Conservation (phyloP, 2,329 filamentous ascomycete species). For the Coniochaeta prunicola region DNA sequence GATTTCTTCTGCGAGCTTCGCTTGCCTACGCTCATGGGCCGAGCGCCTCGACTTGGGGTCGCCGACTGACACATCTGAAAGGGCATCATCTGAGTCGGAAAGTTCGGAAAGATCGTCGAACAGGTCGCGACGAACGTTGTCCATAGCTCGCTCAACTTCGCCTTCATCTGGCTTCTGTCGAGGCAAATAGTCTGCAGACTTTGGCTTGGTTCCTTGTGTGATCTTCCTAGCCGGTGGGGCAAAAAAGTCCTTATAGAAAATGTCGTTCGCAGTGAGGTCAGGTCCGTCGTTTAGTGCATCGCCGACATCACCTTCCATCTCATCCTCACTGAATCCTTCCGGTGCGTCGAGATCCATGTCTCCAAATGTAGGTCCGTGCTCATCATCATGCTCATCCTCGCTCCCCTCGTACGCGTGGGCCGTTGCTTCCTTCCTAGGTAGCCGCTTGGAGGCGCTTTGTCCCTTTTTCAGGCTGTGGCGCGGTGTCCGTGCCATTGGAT, state of each 20-base stretch:
- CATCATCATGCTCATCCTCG: slow-evolving; percentile 47
- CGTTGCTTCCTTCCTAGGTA: slow-evolving; percentile 21
- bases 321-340: slow-evolving; percentile 61
- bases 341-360: slow-evolving; percentile 68
- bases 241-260: slow-evolving; percentile 92
- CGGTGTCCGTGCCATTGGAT: slow-evolving; percentile 51
- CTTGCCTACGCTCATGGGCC: slow-evolving; percentile 78
- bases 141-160: slow-evolving; percentile 77
- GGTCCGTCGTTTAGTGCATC: slow-evolving; percentile 50
- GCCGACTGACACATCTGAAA: slow-evolving; percentile 59
- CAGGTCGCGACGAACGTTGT: slow-evolving; percentile 78
- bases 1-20: slow-evolving; percentile 83
- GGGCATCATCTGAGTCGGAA: slow-evolving; percentile 57
- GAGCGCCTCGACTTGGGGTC: slow-evolving; percentile 71
- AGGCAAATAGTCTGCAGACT: slow-evolving; percentile 27
- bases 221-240: slow-evolving; percentile 72
- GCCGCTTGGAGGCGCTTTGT: slow-evolving; percentile 17
- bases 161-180: slow-evolving; percentile 43
- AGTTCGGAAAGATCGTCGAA: slow-evolving; percentile 71
- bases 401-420: slow-evolving; percentile 17
- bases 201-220: slow-evolving; percentile 41
- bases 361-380: slow-evolving; percentile 76
- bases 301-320: slow-evolving; percentile 46
- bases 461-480: slow-evolving; percentile 8
- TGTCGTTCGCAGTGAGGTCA: slow-evolving; percentile 69